A percentile compares a stretch with the other conserved stretches of the same genome.
phyloP scores from a whole-genome alignment of 2,329 filamentous ascomycete genomes.

The Pyrenochaeta sp. region DNA sequence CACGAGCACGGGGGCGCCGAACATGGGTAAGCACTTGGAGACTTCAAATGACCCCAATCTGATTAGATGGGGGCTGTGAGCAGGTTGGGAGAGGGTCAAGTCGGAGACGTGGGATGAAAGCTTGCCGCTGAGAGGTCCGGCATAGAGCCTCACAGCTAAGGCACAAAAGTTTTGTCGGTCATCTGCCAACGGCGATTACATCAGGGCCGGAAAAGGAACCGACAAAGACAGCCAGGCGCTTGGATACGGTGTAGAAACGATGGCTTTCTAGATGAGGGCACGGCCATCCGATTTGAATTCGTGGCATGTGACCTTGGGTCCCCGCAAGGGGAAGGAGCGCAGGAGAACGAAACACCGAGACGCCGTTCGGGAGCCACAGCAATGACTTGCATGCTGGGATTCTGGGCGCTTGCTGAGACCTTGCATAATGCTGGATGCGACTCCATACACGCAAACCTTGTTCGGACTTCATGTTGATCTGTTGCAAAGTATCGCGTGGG shows the following conservation, averaged over 20 bases:
- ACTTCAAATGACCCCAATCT: slow-evolving; percentile 24
- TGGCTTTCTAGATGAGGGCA: slow-evolving; percentile 15
- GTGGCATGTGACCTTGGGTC: slow-evolving; percentile 26
- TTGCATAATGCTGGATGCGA: background rate
- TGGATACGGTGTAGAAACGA: too few relatives aligned
- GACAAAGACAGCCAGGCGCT: slow-evolving; percentile 28
- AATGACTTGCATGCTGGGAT: background rate
- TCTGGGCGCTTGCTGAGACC: background rate
- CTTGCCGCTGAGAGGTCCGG: slow-evolving; percentile 22
- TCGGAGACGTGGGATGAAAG: slow-evolving; percentile 27
- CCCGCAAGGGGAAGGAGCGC: slow-evolving; percentile 18
- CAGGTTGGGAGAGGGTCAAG: slow-evolving; percentile 27
- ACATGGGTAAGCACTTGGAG: slow-evolving; percentile 22
- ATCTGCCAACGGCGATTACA: slow-evolving; percentile 38
- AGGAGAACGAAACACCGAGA: slow-evolving; percentile 25
- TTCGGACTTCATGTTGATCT: too few relatives aligned
- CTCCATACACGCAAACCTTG: background rate
- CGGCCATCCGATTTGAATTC: slow-evolving; percentile 29
- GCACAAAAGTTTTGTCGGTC: slow-evolving; percentile 35
- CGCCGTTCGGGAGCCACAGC: slow-evolving; percentile 7
- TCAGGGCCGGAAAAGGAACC: slow-evolving; percentile 20
- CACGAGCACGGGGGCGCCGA: slow-evolving; percentile 24
- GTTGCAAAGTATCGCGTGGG: too few relatives aligned
- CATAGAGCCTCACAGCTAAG: slow-evolving; percentile 26
- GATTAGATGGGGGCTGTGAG: slow-evolving; percentile 40